Evolutionary conservation across 176 grass and related monocot genomes (phyloP), one percentile per base, ranked within the genome.

Genomic region (Raddia distichophylla): DNA sequence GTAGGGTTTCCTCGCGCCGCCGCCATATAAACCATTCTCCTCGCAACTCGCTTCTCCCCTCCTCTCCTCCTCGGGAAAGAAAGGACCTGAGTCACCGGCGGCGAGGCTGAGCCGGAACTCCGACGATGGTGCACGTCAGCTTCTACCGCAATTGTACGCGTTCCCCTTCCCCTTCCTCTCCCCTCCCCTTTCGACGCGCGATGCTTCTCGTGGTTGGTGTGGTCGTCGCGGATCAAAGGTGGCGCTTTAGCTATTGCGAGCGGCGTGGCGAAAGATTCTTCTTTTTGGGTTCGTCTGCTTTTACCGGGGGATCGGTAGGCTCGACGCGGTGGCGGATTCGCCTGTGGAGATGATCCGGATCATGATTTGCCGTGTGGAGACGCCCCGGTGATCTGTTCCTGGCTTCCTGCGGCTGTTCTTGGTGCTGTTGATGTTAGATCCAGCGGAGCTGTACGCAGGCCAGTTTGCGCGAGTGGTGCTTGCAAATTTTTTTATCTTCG

Each of bases 91-190:
- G 18, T 27, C 59, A 67, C 58, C 64, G 78, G 60, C 65, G 84
- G 61, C 55, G 83, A 45, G 47, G 55, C 13, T 15, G 18, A 72
- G 78, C n/a, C 18, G 17, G 60, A 57, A 32, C 77, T 33, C 50
- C 61, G 64, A 52, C 7, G 27, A 87, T 87, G 85, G 85, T 87
- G 0, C 85, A 87, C 62, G 85, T 87, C 53, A 81, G 17, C 63
- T 81, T 87, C 85, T 87, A 87, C 63, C 78, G 77, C 78, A 84
- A 84, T 61, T 84, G 72, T 84, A 67, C 52, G 72, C n/a, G 14
- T 40, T 3, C 37, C 37, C 34, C 6, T 37, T 8, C 11, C 18
- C 12, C 51, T 32, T 4, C 20, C 47, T 4, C 20, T 2, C 9
- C 5, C 9, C 13, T 3, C 10, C 32, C 0, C 51, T 12, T 6